Percentiles rank a stretch among this genome's conserved stretches.
Evolutionary conservation across 2,329 filamentous ascomycete species (phyloP).

Genomic region (Aspergillus sp.): DNA sequence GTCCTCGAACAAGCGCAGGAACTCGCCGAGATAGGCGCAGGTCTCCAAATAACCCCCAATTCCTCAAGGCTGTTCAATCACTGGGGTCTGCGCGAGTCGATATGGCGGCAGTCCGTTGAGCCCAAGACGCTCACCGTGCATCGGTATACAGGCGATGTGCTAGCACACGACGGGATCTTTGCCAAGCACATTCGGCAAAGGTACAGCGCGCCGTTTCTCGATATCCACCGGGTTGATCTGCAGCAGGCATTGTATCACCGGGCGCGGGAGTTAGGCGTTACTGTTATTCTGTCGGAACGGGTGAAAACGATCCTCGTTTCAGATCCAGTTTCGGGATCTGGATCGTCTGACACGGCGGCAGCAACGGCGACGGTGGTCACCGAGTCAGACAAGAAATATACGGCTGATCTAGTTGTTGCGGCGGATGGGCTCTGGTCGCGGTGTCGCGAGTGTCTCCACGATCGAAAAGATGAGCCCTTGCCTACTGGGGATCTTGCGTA

Average conservation of each 20-base stretch:
- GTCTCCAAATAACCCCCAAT: slow-evolving; percentile 56
- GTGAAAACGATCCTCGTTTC: slow-evolving; percentile 44
- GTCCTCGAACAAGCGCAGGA: slow-evolving; percentile 33
- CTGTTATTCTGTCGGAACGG: slow-evolving; percentile 50
- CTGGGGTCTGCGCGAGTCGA: slow-evolving; percentile 26
- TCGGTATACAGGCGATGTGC: slow-evolving; percentile 31
- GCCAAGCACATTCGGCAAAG: slow-evolving; percentile 53
- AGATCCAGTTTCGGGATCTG: neutral
- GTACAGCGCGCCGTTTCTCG: slow-evolving; percentile 59
- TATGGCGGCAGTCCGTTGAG: slow-evolving; percentile 33
- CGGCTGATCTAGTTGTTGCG: slow-evolving; percentile 60
- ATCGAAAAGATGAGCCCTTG: slow-evolving; percentile 49
- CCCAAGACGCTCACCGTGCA: slow-evolving; percentile 35
- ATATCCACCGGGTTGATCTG: slow-evolving; percentile 63
- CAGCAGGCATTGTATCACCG: slow-evolving; percentile 54
- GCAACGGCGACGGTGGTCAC: slow-evolving; percentile 31
- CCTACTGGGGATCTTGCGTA: slow-evolving; percentile 67
- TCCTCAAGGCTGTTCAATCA: slow-evolving; percentile 31
- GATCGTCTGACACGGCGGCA: slow-evolving; percentile 8
- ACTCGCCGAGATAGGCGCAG: slow-evolving; percentile 58
- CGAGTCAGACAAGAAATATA: slow-evolving; percentile 43
- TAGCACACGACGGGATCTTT: slow-evolving; percentile 54
- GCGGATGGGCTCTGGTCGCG: slow-evolving; percentile 66
- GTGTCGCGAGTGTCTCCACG: slow-evolving; percentile 53
- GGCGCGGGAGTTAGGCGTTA: slow-evolving; percentile 55